Evolutionary conservation across 257 asterid species (phyloP), one percentile per base, ranked within the genome.

Genomic region (Henckelia pumila): DNA sequence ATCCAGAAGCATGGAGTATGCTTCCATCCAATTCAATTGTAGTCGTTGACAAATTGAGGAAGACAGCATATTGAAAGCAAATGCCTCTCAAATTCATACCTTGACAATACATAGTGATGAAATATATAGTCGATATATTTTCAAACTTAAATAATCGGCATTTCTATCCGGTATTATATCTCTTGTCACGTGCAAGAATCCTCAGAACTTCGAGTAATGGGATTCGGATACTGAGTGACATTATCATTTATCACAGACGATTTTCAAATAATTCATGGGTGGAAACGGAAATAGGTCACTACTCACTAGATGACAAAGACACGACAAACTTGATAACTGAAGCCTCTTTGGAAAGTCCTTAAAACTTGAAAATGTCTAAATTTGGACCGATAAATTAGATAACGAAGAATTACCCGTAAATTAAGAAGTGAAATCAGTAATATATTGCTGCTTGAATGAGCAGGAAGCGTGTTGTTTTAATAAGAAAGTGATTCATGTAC

Each of bases 401-500:
- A 25, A 23, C 30, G 40, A 33, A 29, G 19, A 61, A 53, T 60
- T 56, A 60, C 30, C 59, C 16, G 53, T 21, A 35, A 58, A 25
- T 26, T 28, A 69, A 26, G 57, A 24, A 10, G 32, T 55, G 29
- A 50, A 47, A 65, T n/a, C 25, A 62, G 63, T 50, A 4, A 53
- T 40, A 40, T 25, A 20, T 25, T 64, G 37, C 26, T 19, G 59
- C 35, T 61, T 53, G 69, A 3, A 5, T 28, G 64, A 65, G 30
- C 33, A n/a, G 20, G 55, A 28, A 65, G 59, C 19, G 17, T 40
- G 52, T 49, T 61, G 55, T 11, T 32, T 66, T 29, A 7, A 56
- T 62, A 47, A 32, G 44, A 24, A 33, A 62, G 67, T 59, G 47
- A 57, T 52, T 30, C 19, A 35, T 59, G 61, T 26, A 71, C 33